Base-by-base conservation (phyloP, 306 rosid genomes). In the Bauhinia variegata region DNA sequence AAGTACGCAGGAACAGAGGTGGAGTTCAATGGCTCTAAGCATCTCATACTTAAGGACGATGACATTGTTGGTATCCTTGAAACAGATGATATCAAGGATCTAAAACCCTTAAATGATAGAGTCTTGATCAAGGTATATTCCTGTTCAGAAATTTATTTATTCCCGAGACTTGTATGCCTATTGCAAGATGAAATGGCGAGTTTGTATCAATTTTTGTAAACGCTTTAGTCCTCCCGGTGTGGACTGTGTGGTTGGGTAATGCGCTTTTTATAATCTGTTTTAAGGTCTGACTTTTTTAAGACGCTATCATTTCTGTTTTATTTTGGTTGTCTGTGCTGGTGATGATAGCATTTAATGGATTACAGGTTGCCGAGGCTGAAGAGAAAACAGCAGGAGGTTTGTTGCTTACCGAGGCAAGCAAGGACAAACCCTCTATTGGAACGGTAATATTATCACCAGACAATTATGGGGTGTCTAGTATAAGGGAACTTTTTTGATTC, bases 1-100 rank as follows among this genome's bases (percentile, higher is more conserved):
- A 88, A 90, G 80, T 90, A 88, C 54, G 88, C 96, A 12, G 99
- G 99, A 50, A 90, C 96, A 15, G 96, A 95, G 72, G 72, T 95
- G 63, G 99, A 95, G 80, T 95, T 88, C 77, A 83, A 85, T 79
- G 99, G 88, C 28, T 57, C 90, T 41, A 95, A 90, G 68, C 97
- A 90, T 79, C 96, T 95, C 41, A 86, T 95, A 34, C n/a, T 95
- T 47, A 90, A 90, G 80, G 97, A 88, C 14, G 99, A 95, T 56
- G 96, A 95, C 82, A 85, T 95, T 2, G 83, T 95, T 10, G 99
- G 96, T 33, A 79, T 88, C 68, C 92, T 95, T 37, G 97, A 95
- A 70, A 82, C 92, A 0, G 92, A 95, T 15, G 97, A 95, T 43
- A 85, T 85, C 13, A 85, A 90, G 83, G 99, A 95, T 75, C 97